Conservation (phyloP, 352 stramenopile genomes). For the Phytophthora nicotianae region DNA sequence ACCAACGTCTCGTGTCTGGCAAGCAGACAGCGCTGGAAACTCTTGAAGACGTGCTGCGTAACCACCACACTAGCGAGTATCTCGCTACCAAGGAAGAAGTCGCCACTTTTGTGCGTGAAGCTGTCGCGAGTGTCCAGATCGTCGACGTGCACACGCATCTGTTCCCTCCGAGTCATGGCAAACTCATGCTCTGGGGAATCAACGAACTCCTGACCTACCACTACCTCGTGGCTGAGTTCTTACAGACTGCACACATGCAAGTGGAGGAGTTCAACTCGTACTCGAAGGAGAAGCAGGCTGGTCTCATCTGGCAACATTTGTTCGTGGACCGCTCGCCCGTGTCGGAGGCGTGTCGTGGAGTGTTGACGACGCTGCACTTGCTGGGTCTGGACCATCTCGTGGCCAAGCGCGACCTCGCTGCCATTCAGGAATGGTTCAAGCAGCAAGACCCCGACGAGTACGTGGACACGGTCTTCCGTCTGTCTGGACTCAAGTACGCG, state of each 20-base stretch:
- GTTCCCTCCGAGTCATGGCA: slow-evolving; percentile 90
- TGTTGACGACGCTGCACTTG: slow-evolving; percentile 87
- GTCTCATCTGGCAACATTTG: slow-evolving; percentile 92
- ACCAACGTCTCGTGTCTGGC: slow-evolving; percentile 55
- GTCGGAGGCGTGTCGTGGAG: slow-evolving; percentile 91
- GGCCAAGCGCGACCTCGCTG: slow-evolving; percentile 72
- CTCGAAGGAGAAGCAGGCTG: slow-evolving; percentile 81
- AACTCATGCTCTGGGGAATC: slow-evolving; percentile 93
- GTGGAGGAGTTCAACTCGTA: slow-evolving; percentile 86
- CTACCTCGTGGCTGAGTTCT: slow-evolving; percentile 95
- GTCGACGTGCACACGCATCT: slow-evolving; percentile 92
- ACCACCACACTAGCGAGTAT: slow-evolving; percentile 49
- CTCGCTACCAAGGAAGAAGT: slow-evolving; percentile 40
- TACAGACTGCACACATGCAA: slow-evolving; percentile 84
- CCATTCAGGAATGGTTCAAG: slow-evolving; percentile 87
- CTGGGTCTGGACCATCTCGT: slow-evolving; percentile 82
- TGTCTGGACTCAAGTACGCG: slow-evolving; percentile 86
- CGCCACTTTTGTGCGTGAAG: slow-evolving; percentile 40
- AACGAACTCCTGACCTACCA: slow-evolving; percentile 96
- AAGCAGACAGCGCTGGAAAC: slow-evolving; percentile 45
- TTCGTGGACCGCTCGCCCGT: slow-evolving; percentile 90
- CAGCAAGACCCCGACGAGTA: slow-evolving; percentile 74
- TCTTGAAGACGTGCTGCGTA: slow-evolving; percentile 41
- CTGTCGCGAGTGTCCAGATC: slow-evolving; percentile 39
- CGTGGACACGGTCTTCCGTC: slow-evolving; percentile 75